Evolutionary conservation across 768 basidiomycete species (phyloP), one percentile per base, ranked within the genome.

Genomic region (Rhizopogon vulgaris): DNA sequence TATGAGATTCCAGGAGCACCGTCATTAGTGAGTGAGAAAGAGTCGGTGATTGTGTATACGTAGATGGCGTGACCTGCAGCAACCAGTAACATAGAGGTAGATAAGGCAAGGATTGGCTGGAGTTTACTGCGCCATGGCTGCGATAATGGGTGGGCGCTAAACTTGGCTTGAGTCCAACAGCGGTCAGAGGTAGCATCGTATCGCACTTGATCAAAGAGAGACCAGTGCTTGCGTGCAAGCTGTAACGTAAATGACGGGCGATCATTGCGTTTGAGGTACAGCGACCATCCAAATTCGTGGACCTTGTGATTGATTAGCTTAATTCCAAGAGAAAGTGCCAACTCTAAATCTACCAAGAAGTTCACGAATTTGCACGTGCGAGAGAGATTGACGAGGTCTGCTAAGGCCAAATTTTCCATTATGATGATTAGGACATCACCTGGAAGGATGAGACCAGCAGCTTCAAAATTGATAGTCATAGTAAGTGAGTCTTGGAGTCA

Each of bases 141-240:
- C 18, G 82, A 78, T 8, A 89, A 72, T 2, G 85, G 86, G 1
- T 84, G 78, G 3, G 85, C 84, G 18, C 85, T 67, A 53, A 86
- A 86, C 41, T 69, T 60, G 38, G 63, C 62, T 18, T 58, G 63
- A 3, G 67, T 56, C 87, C 87, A 89, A 10, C 77, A 70, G 3
- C 59, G 54, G 60, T 87, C 85, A 4, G 75, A 62, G 7, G 79
- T 61, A n/a, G 65, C 61, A 56, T 85, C 70, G 56, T 85, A 83
- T 43, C 71, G 73, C 1, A 75, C 76, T 53, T 73, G 72, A 1
- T 54, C 63, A 38, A 68, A 66, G 14, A 78, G 55, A 14, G 70
- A 65, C 82, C 83, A 84, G 11, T 53, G 51, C 1, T 63, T 57
- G 24, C 77, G 69, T 1, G 78, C 67, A 30, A 68, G 70, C 3